phyloP scores from a whole-genome alignment of 208 protist species.

The Perkinsela sp. region DNA sequence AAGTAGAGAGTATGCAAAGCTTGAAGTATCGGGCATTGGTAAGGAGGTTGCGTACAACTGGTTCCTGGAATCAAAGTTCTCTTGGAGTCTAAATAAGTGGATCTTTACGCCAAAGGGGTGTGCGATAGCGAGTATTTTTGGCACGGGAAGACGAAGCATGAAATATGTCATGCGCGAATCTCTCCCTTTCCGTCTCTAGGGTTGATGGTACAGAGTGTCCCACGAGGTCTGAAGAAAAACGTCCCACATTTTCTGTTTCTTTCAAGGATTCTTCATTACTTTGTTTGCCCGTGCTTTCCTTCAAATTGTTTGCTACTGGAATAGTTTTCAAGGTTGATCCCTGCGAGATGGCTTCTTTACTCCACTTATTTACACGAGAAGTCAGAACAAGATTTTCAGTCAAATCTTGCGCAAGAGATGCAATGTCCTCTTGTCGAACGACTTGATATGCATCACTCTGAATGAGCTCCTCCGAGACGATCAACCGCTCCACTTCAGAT shows the following conservation, averaged over 20 bases:
- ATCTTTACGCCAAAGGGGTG: too few relatives aligned
- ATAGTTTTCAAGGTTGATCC: not conserved
- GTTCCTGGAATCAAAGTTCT: too few relatives aligned
- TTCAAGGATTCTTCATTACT: not conserved
- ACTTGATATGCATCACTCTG: conserved; percentile 13
- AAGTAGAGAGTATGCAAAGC: too few relatives aligned
- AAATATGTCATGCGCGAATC: not conserved
- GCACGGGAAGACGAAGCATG: too few relatives aligned
- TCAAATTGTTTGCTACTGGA: not conserved
- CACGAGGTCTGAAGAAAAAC: not conserved
- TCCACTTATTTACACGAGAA: not conserved
- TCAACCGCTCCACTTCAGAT: conserved; percentile 2
- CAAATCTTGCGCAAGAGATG: not conserved
- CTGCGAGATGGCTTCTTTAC: not conserved
- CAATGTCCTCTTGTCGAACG: conserved; percentile 3
- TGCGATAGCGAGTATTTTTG: too few relatives aligned
- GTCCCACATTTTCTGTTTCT: not conserved
- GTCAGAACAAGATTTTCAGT: not conserved
- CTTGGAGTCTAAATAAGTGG: too few relatives aligned
- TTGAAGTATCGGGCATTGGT: too few relatives aligned
- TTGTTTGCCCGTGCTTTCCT: not conserved
- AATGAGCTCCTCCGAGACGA: conserved; percentile 7
- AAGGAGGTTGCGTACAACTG: too few relatives aligned
- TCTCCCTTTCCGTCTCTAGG: not conserved
- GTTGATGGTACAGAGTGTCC: not conserved